Percentiles rank a stretch among this genome's conserved stretches.
Conservation (phyloP, 2,329 filamentous ascomycete genomes). For the Aspergillus proliferans region DNA sequence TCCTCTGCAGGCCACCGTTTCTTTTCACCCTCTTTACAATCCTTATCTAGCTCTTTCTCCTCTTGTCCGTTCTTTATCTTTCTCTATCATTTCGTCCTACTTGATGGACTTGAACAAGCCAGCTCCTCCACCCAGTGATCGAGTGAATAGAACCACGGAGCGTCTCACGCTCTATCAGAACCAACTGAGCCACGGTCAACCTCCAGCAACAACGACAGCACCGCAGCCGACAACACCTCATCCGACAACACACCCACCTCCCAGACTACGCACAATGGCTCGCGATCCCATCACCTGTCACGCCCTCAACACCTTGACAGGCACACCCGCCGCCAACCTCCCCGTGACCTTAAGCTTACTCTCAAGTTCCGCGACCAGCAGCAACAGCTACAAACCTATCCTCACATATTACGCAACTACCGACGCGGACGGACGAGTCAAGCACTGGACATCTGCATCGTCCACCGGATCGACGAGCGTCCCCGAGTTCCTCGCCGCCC, state of each 20-base stretch:
- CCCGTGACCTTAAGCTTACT: constrained; percentile 51
- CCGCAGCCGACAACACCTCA: constrained; percentile 5
- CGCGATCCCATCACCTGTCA: constrained; percentile 46
- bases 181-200: constrained; percentile 18
- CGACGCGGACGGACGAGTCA: constrained; percentile 43
- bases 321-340: constrained; percentile 40
- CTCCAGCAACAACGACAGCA: constrained; percentile 8
- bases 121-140: constrained; percentile 8
- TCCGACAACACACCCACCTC: constrained; percentile 5
- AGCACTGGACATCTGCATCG: constrained; percentile 32
- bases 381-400: constrained; percentile 17
- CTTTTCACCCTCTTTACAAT: not conserved
- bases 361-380: constrained; percentile 39
- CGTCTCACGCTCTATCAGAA: constrained; percentile 30
- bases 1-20: not conserved
- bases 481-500: constrained; percentile 24
- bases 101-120: constrained; percentile 22
- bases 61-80: constrained; percentile 1
- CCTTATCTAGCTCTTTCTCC: constrained; percentile 1
- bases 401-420: constrained; percentile 35
- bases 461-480: constrained; percentile 17
- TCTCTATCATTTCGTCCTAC: constrained; percentile 2
- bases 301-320: constrained; percentile 44
- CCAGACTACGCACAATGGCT: constrained; percentile 22
- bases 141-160: constrained; percentile 21